Evolutionary conservation across 192 early-diverging fungal species (phyloP), one percentile per base, ranked within the genome.

Genomic region (Coemansia sp.): DNA sequence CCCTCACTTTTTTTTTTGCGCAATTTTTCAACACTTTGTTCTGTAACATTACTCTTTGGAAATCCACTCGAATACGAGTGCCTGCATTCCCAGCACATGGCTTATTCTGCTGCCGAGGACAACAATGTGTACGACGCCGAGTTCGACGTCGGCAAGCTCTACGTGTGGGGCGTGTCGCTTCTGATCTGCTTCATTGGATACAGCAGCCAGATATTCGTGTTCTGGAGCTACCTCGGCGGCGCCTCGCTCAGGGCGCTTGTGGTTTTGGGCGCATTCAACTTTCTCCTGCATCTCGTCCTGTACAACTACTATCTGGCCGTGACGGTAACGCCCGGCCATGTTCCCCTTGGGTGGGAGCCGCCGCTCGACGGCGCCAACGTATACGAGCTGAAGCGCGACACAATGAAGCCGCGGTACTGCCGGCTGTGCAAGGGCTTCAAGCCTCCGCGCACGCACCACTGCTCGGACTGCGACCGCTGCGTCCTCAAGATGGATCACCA

Each of bases 401-500:
- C 84, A 32, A 84, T 84, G 32, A 81, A 79, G 59, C 90, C 87
- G n/a, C 87, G 91, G 52, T 90, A 86, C 67, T 93, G 91, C 49
- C 75, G 84, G 25, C 82, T 45, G 85, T 84, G 83, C 65, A 67
- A 85, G 43, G 75, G 85, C 17, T 89, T 85, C 66, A 93, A 92
- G 73, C 92, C 92, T 20, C 88, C 91, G 6, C 80, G 92, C 54
- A 73, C 89, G n/a, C 91, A 92, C 74, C 92, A 93, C 66, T 93
- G 92, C 65, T 69, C 85, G 9, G 79, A 83, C 35, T 93, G 92
- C 71, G 83, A 87, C 52, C 83, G 83, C 35, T 93, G 92, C 82
- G 85, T 92, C 35, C 85, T 93, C 56, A 91, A 89, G 63, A 91
- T 93, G 90, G 92, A 93, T 62, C 92, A 93, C 65, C 92, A 93